These are phyloP conservation scores for Tuber aestivum DNA, from an alignment of 495 filamentous ascomycete species.

Conservation along the genomic window DNA sequence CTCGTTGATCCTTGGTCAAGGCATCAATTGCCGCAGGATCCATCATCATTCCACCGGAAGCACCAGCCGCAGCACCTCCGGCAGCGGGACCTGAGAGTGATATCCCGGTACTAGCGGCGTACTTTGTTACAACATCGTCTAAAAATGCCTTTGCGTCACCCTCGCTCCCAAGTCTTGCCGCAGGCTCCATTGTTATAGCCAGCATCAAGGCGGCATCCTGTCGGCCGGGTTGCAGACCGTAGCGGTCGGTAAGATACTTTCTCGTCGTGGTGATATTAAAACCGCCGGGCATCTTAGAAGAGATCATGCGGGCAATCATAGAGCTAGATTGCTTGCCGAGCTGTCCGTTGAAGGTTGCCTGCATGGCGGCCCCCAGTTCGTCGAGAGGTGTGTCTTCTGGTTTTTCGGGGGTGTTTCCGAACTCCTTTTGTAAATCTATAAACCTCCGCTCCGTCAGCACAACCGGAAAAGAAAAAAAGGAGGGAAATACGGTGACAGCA, in stretches of 20 bases:
- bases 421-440: conserved; percentile 96
- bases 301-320: conserved; percentile 86
- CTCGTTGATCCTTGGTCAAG: conserved; percentile 88
- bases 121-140: conserved; percentile 81
- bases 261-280: conserved; percentile 95
- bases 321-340: conserved; percentile 95
- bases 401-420: conserved; percentile 95
- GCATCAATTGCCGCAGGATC: conserved; percentile 95
- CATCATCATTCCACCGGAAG: conserved; percentile 90
- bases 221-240: conserved; percentile 79
- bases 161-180: conserved; percentile 80
- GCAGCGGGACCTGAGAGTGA: conserved; percentile 67
- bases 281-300: conserved; percentile 98
- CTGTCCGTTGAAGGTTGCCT: conserved; percentile 95
- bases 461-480: conserved; percentile 7
- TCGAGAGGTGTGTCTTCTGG: conserved; percentile 95
- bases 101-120: conserved; percentile 78
- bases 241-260: conserved; percentile 90
- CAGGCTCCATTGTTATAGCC: conserved; percentile 85
- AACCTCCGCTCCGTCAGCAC: conserved; percentile 53
- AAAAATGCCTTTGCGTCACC: conserved; percentile 86
- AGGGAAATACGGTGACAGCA: conserved; percentile 1
- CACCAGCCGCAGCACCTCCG: conserved; percentile 66
- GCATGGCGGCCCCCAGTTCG: conserved; percentile 91
- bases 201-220: conserved; percentile 88